phyloP scores from a whole-genome alignment of 2,329 filamentous ascomycete species.

The Dactylellina cionopaga region DNA sequence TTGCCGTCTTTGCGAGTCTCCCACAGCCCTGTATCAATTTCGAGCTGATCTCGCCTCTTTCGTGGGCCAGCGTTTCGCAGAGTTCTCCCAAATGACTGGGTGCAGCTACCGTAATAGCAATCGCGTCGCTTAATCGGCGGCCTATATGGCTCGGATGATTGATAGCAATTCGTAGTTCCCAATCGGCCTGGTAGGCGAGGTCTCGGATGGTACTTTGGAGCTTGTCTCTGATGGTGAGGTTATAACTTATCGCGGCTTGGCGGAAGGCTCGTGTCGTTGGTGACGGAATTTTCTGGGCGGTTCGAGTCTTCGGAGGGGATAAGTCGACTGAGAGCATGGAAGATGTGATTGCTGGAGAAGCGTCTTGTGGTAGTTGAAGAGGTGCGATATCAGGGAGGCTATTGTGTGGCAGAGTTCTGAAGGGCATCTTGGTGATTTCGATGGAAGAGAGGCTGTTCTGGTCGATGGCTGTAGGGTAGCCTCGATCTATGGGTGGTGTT shows the following conservation, averaged over 20 bases:
- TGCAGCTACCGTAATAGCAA: background rate
- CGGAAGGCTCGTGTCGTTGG: background rate
- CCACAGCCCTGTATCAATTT: background rate
- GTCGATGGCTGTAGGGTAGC: no score
- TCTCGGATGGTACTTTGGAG: constrained; percentile 17
- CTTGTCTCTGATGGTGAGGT: constrained; percentile 1
- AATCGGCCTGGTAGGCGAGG: constrained; percentile 24
- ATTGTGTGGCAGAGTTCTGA: no score
- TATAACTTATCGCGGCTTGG: constrained; percentile 22
- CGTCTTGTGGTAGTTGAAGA: background rate
- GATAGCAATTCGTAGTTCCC: constrained; percentile 25
- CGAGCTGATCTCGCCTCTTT: background rate
- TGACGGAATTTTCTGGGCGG: background rate
- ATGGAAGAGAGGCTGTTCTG: no score
- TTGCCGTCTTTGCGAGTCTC: constrained; percentile 2
- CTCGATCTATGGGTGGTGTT: no score
- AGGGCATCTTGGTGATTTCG: no score
- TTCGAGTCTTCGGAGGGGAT: background rate
- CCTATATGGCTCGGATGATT: constrained; percentile 14
- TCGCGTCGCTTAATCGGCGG: constrained; percentile 5
- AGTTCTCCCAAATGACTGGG: background rate
- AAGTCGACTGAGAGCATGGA: constrained; percentile 23
- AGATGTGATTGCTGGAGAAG: background rate
- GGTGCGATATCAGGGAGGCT: background rate
- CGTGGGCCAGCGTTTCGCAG: background rate